These are phyloP conservation scores for Zychaea mexicana DNA, from an alignment of 371 early-diverging fungal species.

Conservation along the genomic window DNA sequence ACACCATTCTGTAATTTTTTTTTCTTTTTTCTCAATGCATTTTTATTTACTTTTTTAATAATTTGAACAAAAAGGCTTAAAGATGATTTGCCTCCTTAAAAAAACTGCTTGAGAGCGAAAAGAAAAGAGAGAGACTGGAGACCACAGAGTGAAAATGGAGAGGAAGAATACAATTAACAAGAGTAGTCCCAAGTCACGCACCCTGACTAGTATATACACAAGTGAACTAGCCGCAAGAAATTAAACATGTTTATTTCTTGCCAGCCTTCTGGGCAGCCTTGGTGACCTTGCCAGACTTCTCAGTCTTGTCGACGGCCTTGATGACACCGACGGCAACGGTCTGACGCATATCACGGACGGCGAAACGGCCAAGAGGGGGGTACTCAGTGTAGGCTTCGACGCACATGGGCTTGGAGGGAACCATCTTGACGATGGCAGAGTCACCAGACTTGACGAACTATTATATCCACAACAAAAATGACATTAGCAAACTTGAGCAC, in stretches of 20 bases:
- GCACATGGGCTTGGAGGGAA: constrained; percentile 96
- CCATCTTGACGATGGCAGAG: constrained; percentile 94
- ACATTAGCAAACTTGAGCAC: background rate
- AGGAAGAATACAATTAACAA: background rate
- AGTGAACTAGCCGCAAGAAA: constrained; percentile 84
- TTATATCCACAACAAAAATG: background rate
- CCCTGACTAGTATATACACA: no score
- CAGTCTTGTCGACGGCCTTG: constrained; percentile 89
- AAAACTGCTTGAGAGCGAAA: background rate
- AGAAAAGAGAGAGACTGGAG: background rate
- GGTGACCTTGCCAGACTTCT: constrained; percentile 67
- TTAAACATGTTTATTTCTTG: constrained; percentile 81
- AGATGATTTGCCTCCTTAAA: background rate
- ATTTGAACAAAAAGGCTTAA: background rate
- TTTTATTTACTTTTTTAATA: constrained; percentile 2
- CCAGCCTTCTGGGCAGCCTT: constrained; percentile 68
- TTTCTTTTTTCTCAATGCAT: background rate
- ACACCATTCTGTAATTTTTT: background rate
- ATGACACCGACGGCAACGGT: constrained; percentile 96
- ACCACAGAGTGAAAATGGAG: background rate
- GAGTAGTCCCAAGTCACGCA: constrained; percentile 80
- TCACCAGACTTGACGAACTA: constrained; percentile 85
- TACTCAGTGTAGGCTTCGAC: constrained; percentile 93
- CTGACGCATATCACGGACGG: constrained; percentile 97
- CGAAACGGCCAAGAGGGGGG: constrained; percentile 96